phyloP scores from a whole-genome alignment of 1,284 basidiomycete genomes.

The Rhodotorula mucilaginosa region DNA sequence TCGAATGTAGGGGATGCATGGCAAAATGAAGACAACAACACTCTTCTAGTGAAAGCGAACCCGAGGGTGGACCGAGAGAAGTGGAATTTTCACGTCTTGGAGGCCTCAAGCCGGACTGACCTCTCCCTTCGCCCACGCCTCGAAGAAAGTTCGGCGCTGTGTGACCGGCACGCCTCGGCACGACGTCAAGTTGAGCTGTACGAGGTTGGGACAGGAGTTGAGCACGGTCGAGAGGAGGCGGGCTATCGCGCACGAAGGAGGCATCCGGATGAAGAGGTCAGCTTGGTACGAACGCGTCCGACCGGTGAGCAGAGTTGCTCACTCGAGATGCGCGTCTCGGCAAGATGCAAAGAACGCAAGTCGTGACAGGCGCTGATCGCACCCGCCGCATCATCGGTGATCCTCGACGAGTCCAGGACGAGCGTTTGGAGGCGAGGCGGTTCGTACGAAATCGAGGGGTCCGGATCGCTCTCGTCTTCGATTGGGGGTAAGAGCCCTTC shows the following conservation, averaged over 20 bases:
- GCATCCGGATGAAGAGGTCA: background rate
- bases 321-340: conserved; percentile 37
- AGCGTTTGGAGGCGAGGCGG: conserved; percentile 25
- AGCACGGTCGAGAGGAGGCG: conserved; percentile 28
- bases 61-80: no score
- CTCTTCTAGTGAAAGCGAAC: background rate
- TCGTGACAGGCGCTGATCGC: conserved; percentile 24
- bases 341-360: conserved; percentile 29
- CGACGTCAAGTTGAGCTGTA: conserved; percentile 36
- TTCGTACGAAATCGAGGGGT: background rate
- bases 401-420: conserved; percentile 27
- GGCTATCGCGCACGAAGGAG: conserved; percentile 12
- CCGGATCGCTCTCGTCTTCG: background rate
- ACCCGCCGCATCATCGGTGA: conserved; percentile 20
- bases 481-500: conserved; percentile 25
- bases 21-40: background rate
- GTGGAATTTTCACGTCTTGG: no score
- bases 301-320: background rate
- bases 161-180: conserved; percentile 38
- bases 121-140: conserved; percentile 32
- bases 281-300: background rate
- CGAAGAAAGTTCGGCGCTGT: conserved; percentile 38
- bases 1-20: background rate
- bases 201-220: conserved; percentile 24
- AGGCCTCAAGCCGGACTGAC: background rate